Percentiles rank a stretch among this genome's conserved stretches.
Conservation (phyloP, 495 filamentous ascomycete species). For the Talaromyces nanjingensis region DNA sequence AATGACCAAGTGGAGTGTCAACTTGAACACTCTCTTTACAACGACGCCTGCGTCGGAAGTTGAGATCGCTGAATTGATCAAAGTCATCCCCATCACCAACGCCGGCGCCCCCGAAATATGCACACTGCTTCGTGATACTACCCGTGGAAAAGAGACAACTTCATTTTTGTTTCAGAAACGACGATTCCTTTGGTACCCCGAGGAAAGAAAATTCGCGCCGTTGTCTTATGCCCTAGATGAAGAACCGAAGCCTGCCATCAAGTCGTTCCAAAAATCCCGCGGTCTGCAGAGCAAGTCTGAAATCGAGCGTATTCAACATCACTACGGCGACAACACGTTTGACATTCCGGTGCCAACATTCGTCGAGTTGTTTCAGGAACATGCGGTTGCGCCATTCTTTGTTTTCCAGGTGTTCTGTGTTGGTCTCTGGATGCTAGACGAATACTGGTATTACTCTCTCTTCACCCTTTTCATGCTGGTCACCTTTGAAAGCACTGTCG, state of each 20-base stretch:
- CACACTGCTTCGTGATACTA: slow-evolving; percentile 62
- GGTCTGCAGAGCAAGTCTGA: slow-evolving; percentile 67
- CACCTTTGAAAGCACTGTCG: slow-evolving; percentile 95
- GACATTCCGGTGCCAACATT: slow-evolving; percentile 97
- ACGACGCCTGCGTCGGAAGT: slow-evolving; percentile 63
- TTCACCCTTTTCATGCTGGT: slow-evolving; percentile 99
- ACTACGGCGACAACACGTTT: slow-evolving; percentile 96
- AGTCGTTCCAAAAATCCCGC: slow-evolving; percentile 66
- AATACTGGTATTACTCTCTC: slow-evolving; percentile 99
- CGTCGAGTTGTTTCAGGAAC: slow-evolving; percentile 92
- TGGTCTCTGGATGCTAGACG: slow-evolving; percentile 96
- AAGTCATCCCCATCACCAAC: slow-evolving; percentile 85
- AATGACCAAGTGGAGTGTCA: slow-evolving; percentile 94
- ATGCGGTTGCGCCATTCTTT: slow-evolving; percentile 98
- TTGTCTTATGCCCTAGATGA: slow-evolving; percentile 78
- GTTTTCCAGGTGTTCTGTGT: slow-evolving; percentile 99
- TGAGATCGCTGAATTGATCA: slow-evolving; percentile 77
- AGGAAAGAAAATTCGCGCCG: slow-evolving; percentile 65
- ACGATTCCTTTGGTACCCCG: slow-evolving; percentile 77
- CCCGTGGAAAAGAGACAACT: slow-evolving; percentile 61
- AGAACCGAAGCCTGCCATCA: slow-evolving; percentile 70
- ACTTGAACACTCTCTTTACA: slow-evolving; percentile 76
- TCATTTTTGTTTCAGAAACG: slow-evolving; percentile 99
- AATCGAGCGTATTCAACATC: slow-evolving; percentile 69
- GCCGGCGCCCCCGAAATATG: slow-evolving; percentile 89